Evolutionary conservation across 331 rosid species (phyloP).

Genomic region (Rosa hybrid): DNA sequence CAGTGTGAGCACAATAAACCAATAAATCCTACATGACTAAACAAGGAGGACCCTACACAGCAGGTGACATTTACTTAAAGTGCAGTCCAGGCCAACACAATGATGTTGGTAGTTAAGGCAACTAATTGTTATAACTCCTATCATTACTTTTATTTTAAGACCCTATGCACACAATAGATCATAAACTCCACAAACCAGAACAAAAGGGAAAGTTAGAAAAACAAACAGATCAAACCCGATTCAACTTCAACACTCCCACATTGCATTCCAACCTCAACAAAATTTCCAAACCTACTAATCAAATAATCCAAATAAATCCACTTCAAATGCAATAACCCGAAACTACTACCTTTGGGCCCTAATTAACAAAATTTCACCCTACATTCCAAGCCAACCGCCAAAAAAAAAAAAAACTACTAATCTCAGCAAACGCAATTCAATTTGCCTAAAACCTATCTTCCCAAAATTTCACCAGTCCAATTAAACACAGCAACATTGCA

Average conservation of each 20-base stretch:
- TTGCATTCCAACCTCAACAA: background rate
- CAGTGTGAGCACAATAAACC: background rate
- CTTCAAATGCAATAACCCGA: background rate
- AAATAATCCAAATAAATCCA: background rate
- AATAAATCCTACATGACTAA: background rate
- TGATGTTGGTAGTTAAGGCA: background rate
- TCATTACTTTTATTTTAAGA: background rate
- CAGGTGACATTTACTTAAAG: background rate
- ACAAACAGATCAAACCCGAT: background rate
- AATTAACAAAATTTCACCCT: background rate
- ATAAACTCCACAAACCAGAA: constrained; percentile 8
- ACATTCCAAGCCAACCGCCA: background rate
- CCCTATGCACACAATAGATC: background rate
- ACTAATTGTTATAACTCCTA: background rate
- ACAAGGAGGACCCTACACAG: background rate
- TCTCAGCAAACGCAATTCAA: background rate
- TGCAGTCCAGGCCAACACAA: background rate
- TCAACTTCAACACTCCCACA: background rate
- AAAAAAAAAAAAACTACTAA: background rate
- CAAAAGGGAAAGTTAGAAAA: background rate
- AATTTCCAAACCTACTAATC: background rate
- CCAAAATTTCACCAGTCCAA: constrained; percentile 11
- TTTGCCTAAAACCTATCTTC: background rate
- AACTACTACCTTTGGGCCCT: background rate
- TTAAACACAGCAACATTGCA: constrained; percentile 13